phyloP scores from a whole-genome alignment of 2,329 filamentous ascomycete genomes.

The Fusarium multiceps region DNA sequence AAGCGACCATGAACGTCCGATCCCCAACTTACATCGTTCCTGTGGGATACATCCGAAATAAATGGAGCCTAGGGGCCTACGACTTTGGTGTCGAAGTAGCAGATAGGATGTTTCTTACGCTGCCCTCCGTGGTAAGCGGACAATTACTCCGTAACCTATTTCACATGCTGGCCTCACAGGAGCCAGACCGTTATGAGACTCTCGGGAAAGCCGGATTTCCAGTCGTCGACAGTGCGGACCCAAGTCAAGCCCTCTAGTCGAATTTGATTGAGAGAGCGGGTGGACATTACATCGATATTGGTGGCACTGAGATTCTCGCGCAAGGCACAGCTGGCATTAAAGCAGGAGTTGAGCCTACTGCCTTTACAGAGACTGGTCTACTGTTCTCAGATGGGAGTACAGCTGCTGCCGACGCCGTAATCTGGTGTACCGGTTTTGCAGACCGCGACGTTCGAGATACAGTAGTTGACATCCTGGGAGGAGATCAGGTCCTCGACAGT shows the following conservation, averaged over 20 bases:
- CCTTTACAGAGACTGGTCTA: constrained; percentile 8
- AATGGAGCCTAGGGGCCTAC: constrained; percentile 15
- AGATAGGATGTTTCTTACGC: constrained; percentile 21
- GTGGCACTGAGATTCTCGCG: constrained; percentile 3
- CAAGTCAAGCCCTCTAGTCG: not conserved
- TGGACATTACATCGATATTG: constrained; percentile 28
- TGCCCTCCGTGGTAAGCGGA: constrained; percentile 6
- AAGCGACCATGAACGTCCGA: constrained; percentile 13
- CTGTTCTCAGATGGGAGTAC: constrained; percentile 20
- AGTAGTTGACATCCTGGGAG: constrained; percentile 2
- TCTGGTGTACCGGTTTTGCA: constrained; percentile 31
- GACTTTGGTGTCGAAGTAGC: constrained; percentile 5
- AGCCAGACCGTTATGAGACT: constrained; percentile 18
- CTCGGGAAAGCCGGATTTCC: constrained; percentile 15
- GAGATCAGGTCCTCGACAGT: accelerated
- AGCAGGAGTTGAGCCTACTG: constrained; percentile 3
- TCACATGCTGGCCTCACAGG: constrained; percentile 11
- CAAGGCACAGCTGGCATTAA: constrained; percentile 19
- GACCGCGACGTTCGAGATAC: constrained; percentile 18
- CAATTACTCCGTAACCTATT: constrained; percentile 16
- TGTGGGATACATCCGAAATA: constrained; percentile 16
- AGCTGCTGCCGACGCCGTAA: constrained; percentile 5
- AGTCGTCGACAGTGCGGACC: constrained; percentile 8
- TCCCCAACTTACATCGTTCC: constrained; percentile 37
- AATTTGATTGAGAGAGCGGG: constrained; percentile 27